Base-by-base conservation (phyloP, 805 yeast genomes). In the Torulaspora microellipsoides region DNA sequence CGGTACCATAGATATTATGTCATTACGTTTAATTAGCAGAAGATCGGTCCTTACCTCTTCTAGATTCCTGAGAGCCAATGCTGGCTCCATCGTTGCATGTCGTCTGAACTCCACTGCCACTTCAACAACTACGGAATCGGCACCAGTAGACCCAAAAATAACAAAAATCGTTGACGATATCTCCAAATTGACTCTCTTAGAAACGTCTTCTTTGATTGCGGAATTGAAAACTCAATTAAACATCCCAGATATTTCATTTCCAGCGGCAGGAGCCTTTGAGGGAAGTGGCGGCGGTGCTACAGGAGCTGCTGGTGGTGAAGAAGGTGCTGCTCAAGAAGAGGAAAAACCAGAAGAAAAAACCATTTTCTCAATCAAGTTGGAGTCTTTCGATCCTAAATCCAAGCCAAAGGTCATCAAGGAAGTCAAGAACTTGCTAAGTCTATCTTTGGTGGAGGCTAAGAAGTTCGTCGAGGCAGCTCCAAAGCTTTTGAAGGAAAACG, bases 341-440 rank as follows among this genome's bases (percentile, higher is more conserved):
- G 95, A 87, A 59, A 88, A 73, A 48, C 79, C 75, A 43, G 95
- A 89, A 69, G 97, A 89, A 71, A 85, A 91, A 77, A 86, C 96
- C 53, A 86, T 93, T 54, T 93, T 93, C 73, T 75, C 87, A 61
- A 71, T 91, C 65, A 93, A 91, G 72, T 80, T 91, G 61, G 98
- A 91, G 66, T 78, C 91, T 33, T 90, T 93, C 59, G 99, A 93
- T 59, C 80, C 98, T 47, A 90, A 89, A 72, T 70, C 95, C 46
- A 93, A 93, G 76, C 96, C 99, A 48, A 93, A 93, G 83, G 80
- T 93, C 67, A 93, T 93, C 66, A 93, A 93, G 75, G 99, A 93
- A 72, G 95, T 93, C 58, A 93, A 93, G 75, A 76, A 84, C 49
- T 73, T 91, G 62, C 77, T 93, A 60, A 96, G 96, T 12, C 76